Base-by-base conservation (phyloP, 345 rosid species). In the Arabidopsis suecica region DNA sequence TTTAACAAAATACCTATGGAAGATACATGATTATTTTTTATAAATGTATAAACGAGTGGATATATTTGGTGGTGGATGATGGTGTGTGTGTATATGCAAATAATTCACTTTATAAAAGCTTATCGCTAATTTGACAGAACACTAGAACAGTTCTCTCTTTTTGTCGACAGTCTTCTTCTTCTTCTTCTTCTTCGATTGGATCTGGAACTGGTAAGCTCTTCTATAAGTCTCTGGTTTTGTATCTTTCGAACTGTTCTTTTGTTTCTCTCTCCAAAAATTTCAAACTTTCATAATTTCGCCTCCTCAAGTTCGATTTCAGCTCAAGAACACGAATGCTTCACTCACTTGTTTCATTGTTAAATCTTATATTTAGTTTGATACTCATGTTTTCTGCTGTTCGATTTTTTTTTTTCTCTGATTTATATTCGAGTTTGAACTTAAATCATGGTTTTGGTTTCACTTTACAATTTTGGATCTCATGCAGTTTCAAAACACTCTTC, bases 151-250 rank as follows among this genome's bases (percentile, higher is more conserved):
- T 11, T 48, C 32, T 61, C 9, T 25, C 40, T 44, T 18, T 42
- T 5, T 30, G 7, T 22, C 33, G 38, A 25, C 25, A 53, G 9
- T 41, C 33, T 12, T 37, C 14, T 48, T 34, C 6, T 13, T 47
- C 65, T 11, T 57, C 57, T 45, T 47, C 64, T 13, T 61, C 60
- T 37, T 18, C 41, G 22, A 30, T 62, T 51, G 53, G 69, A 63
- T 72, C 69, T 51, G n/a, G 23, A 4, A 56, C 47, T 25, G 77
- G 57, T 64, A 65, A 40, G 63, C 23, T 74, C 54, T 37, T 57
- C 18, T 16, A 16, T 3, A 32, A 44, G 64, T 42, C 33, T 42
- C 73, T 7, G 18, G 33, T 0, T 61, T 38, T 12, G 45, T 23
- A 12, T 41, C 18, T 34, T 18, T 40, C 54, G 10, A 56, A 65